These are phyloP conservation scores for Blastocystis sp. DNA, from an alignment of 352 stramenopile genomes.

Conservation along the genomic window DNA sequence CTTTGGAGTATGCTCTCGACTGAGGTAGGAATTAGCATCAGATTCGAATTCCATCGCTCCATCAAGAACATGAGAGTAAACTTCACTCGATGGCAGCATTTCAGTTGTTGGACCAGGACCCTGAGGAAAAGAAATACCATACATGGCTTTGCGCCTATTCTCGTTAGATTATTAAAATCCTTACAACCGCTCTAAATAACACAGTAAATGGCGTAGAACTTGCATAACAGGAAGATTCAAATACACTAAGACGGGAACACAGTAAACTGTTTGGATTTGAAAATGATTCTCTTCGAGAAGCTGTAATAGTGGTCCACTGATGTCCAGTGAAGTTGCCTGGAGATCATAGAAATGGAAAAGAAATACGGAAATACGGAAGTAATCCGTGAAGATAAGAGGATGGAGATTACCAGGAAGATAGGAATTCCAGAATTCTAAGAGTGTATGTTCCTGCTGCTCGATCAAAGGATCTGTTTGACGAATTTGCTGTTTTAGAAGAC, in stretches of 20 bases:
- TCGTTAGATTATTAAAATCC: background rate
- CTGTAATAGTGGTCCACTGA: background rate
- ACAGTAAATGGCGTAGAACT: background rate
- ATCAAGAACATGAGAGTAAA: slow-evolving; percentile 18
- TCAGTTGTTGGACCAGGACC: background rate
- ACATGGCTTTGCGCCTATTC: slow-evolving; percentile 16
- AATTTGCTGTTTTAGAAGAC: background rate
- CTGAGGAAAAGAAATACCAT: slow-evolving; percentile 18
- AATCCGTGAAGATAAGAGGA: background rate
- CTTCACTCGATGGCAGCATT: background rate
- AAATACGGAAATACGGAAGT: slow-evolving; percentile 11
- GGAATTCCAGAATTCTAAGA: slow-evolving; percentile 57
- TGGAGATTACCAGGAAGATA: slow-evolving; percentile 13
- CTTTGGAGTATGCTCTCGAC: background rate
- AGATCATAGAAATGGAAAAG: background rate
- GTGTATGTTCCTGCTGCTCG: slow-evolving; percentile 35
- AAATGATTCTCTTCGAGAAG: background rate
- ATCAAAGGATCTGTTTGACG: background rate
- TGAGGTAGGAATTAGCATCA: background rate
- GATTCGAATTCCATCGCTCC: background rate
- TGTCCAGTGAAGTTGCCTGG: background rate
- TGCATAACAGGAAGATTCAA: slow-evolving; percentile 31
- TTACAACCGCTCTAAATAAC: slow-evolving; percentile 27
- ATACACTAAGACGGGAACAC: background rate
- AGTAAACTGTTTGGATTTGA: slow-evolving; percentile 27